Base-by-base conservation (phyloP, 148 eudicot species). In the Simmondsia chinensis region DNA sequence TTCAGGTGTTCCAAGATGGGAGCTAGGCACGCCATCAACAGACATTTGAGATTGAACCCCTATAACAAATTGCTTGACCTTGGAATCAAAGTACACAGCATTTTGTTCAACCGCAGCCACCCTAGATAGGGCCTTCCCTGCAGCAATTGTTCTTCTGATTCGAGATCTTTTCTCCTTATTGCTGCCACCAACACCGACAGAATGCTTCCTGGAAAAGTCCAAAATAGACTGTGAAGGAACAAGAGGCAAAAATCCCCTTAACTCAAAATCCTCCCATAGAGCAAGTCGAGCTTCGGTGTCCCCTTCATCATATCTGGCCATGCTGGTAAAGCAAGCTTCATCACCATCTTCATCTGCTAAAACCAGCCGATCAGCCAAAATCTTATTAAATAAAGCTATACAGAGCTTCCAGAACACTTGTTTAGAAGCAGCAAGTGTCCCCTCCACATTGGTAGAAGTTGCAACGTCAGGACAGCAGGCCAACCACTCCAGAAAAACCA, bases 401-500 rank as follows among this genome's bases (percentile, higher is more conserved):
- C 69, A 72, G 23, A 64, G 66, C 58, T 68, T 76, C 82, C 78
- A 76, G 45, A 76, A 76, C 15, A 41, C 29, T 39, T 61, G 50
- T 62, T 51, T 64, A 33, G 65, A 60, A 26, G 52, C 55, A 5
- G 28, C 44, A 46, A 52, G 56, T 52, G 64, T 65, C 52, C 58
- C 56, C 26, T 68, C 66, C 26, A 46, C 48, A 12, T 54, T 60
- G 12, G 59, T 52, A 14, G 63, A 52, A 50, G 69, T 33, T 11
- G 67, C 75, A 45, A 72, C 56, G 57, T 76, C 72, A 28, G 72
- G 72, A 41, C 56, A 61, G 25, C 72, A 72, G 4, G 78, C 82
- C 50, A 76, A 39, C 82, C 82, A 76, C 64, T 76, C 82, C 7
- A 76, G 61, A 46, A 76, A 76, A 13, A 69, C 64, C 48, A 76